Evolutionary conservation across 805 yeast species (phyloP).

Genomic region (Ogataea corticis): DNA sequence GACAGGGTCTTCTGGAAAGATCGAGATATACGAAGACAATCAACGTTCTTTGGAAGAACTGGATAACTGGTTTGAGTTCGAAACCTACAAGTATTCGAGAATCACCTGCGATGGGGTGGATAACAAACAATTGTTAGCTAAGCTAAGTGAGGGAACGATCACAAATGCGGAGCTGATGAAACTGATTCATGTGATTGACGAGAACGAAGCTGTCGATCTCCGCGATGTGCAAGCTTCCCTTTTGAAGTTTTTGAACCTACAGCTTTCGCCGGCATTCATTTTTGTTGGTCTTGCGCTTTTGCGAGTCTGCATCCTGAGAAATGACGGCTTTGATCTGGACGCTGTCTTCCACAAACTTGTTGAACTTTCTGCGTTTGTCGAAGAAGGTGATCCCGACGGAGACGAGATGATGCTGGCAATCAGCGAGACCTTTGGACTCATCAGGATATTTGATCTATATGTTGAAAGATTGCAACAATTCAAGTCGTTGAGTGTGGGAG

Average conservation of each 20-base stretch:
- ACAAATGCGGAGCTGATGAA: slow-evolving; percentile 13
- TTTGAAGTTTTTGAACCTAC: slow-evolving; percentile 11
- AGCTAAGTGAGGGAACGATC: slow-evolving; percentile 17
- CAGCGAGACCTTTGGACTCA: slow-evolving; percentile 40
- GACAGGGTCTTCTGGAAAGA: slow-evolving; percentile 18
- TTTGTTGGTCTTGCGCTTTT: slow-evolving; percentile 16
- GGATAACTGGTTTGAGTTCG: slow-evolving; percentile 25
- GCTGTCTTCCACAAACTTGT: slow-evolving; percentile 19
- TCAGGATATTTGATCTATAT: slow-evolving; percentile 42
- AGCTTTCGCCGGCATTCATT: slow-evolving; percentile 10
- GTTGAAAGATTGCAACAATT: slow-evolving; percentile 26
- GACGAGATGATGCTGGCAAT: slow-evolving; percentile 27
- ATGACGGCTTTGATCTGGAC: slow-evolving; percentile 4
- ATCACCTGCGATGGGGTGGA: not conserved
- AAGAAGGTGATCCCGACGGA: not conserved
- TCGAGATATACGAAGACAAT: slow-evolving; percentile 25
- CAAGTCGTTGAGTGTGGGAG: slow-evolving; percentile 23
- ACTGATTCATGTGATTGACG: slow-evolving; percentile 14
- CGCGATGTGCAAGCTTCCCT: slow-evolving; percentile 13
- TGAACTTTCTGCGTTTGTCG: slow-evolving; percentile 11
- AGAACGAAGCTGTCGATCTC: slow-evolving; percentile 4
- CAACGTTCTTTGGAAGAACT: slow-evolving; percentile 11
- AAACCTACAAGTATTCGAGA: slow-evolving; percentile 13
- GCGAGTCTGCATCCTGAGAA: slow-evolving; percentile 19
- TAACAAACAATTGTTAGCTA: slow-evolving; percentile 8